These are phyloP conservation scores for Micractinium conductrix DNA, from an alignment of 139 green algal species.

Conservation along the genomic window DNA sequence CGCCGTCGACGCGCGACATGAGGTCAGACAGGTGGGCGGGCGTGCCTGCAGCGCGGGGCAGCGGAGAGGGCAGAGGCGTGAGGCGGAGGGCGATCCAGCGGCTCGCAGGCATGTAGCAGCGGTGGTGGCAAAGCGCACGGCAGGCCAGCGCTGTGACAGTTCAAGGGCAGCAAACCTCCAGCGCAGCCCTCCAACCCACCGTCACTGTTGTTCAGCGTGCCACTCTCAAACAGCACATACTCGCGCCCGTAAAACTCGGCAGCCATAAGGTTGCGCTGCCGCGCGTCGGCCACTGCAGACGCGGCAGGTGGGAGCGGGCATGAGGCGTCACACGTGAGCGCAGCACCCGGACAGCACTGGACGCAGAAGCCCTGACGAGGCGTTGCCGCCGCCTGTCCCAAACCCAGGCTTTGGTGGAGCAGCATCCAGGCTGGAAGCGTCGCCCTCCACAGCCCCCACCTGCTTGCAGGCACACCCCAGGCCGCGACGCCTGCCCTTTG, in stretches of 20 bases:
- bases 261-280: constrained; percentile 72
- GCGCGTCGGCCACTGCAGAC: constrained; percentile 36
- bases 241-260: constrained; percentile 64
- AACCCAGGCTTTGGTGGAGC: not conserved
- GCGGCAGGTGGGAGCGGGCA: not conserved
- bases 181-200: too few species aligned
- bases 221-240: constrained; percentile 74
- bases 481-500: not conserved
- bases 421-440: not conserved
- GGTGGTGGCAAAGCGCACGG: not conserved
- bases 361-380: too few species aligned
- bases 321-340: not conserved
- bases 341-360: not conserved
- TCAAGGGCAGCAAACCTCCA: too few species aligned
- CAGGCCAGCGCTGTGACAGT: not conserved
- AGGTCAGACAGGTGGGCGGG: constrained; percentile 65
- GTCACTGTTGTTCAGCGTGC: constrained; percentile 40
- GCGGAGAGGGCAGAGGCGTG: not conserved
- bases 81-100: not conserved
- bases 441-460: not conserved
- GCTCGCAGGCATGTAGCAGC: not conserved
- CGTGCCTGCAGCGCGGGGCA: not conserved
- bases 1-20: constrained; percentile 48
- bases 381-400: not conserved
- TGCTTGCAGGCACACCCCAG: not conserved